Percentiles rank a stretch among this genome's conserved stretches.
Evolutionary conservation across 805 yeast genomes (phyloP).

Genomic region (Peterozyma toletana): DNA sequence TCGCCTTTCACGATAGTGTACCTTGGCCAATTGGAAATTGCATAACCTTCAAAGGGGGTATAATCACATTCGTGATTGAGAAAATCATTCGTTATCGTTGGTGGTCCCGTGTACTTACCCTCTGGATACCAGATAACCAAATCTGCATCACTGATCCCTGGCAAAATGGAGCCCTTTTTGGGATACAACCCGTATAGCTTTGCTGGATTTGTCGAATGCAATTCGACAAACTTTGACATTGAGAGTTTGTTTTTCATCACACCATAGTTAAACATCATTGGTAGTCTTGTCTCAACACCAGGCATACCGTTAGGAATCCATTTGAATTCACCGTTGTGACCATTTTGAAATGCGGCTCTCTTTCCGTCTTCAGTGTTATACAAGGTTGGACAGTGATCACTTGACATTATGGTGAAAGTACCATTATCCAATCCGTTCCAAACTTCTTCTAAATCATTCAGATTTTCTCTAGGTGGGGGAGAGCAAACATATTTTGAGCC

Average conservation of each 20-base stretch:
- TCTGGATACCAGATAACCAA: slow-evolving; percentile 14
- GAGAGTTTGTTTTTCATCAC: slow-evolving; percentile 9
- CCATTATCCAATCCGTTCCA: slow-evolving; percentile 14
- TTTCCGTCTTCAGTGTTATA: slow-evolving; percentile 12
- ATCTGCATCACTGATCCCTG: slow-evolving; percentile 13
- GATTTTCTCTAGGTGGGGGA: slow-evolving; percentile 13
- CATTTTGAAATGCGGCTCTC: slow-evolving; percentile 11
- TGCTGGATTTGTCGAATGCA: slow-evolving; percentile 9
- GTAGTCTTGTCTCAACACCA: slow-evolving; percentile 13
- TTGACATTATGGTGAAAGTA: slow-evolving; percentile 12
- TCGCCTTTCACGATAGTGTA: slow-evolving; percentile 13
- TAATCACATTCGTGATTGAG: slow-evolving; percentile 12
- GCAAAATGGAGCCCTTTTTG: slow-evolving; percentile 9
- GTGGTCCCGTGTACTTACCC: slow-evolving; percentile 8
- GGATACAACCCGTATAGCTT: slow-evolving; percentile 9
- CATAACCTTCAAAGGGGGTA: slow-evolving; percentile 14
- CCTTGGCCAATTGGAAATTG: slow-evolving; percentile 14
- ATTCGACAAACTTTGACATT: slow-evolving; percentile 7
- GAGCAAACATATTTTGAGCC: slow-evolving; percentile 15
- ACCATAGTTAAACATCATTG: slow-evolving; percentile 12
- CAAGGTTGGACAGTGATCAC: slow-evolving; percentile 14
- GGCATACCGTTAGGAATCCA: slow-evolving; percentile 16
- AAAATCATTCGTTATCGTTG: slow-evolving; percentile 8
- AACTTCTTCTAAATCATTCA: slow-evolving; percentile 11
- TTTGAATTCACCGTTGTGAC: slow-evolving; percentile 12